Percentiles rank a stretch among this genome's conserved stretches.
These are phyloP conservation scores for Rutstroemia sp. DNA, from an alignment of 2,329 filamentous ascomycete species.

Conservation along the genomic window DNA sequence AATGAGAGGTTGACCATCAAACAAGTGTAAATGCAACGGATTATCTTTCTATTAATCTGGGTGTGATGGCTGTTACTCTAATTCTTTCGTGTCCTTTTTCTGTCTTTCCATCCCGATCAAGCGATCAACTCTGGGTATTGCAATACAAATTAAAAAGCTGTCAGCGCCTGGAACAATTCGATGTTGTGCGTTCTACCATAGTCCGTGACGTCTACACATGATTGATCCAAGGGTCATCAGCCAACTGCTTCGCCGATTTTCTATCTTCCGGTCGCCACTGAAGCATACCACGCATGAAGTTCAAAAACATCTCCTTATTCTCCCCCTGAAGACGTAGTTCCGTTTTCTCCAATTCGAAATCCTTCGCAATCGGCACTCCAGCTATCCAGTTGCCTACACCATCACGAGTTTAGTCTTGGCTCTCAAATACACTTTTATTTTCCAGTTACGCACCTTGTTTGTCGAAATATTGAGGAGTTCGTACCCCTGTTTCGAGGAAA, in stretches of 20 bases:
- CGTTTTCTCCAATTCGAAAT: constrained; percentile 3
- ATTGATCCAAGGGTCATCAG: constrained; percentile 27
- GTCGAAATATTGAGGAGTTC: constrained; percentile 23
- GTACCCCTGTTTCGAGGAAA: constrained; percentile 22
- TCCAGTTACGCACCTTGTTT: constrained; percentile 17
- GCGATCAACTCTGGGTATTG: too few relatives aligned
- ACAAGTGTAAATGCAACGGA: too few relatives aligned
- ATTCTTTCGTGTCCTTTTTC: too few relatives aligned
- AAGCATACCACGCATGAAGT: constrained; percentile 29
- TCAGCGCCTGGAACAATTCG: too few relatives aligned
- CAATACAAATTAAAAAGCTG: too few relatives aligned
- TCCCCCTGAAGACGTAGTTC: constrained; percentile 21
- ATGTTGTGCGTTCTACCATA: too few relatives aligned
- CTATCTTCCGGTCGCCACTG: constrained; percentile 29
- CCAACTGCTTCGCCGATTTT: constrained; percentile 28
- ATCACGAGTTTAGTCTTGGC: neutral
- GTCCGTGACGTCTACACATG: too few relatives aligned
- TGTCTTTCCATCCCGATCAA: too few relatives aligned
- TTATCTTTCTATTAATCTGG: too few relatives aligned
- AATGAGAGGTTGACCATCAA: too few relatives aligned
- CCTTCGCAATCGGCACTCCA: neutral
- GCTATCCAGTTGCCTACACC: neutral
- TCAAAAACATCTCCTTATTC: constrained; percentile 28
- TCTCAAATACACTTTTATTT: neutral
- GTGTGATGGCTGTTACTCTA: too few relatives aligned